A percentile compares a stretch with the other conserved stretches of the same genome.
Conservation (phyloP, 495 filamentous ascomycete species). For the Penicillium malachiteum region DNA sequence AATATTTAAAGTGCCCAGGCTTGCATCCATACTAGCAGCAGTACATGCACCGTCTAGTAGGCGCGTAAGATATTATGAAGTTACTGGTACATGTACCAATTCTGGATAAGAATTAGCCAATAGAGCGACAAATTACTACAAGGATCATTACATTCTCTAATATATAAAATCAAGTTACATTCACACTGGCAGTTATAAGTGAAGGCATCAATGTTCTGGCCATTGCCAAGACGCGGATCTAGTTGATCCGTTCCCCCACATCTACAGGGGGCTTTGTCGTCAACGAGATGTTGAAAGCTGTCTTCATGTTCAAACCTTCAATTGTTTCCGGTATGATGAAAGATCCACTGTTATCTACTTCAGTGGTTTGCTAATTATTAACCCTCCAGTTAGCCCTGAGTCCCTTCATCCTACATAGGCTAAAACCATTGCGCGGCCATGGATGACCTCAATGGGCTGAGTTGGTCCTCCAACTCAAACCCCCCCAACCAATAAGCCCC, state of each 20-base stretch:
- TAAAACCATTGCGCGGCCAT: slow-evolving; percentile 31
- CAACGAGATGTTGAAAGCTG: slow-evolving; percentile 5
- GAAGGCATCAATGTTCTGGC: too few species aligned
- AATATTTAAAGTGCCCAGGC: too few species aligned
- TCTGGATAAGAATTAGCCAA: too few species aligned
- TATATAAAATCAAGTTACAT: too few species aligned
- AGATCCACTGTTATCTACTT: background rate
- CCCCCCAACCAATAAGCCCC: slow-evolving; percentile 41
- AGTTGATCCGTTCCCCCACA: slow-evolving; percentile 10
- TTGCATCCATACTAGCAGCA: too few species aligned
- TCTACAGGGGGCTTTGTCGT: slow-evolving; percentile 12
- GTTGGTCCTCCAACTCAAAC: slow-evolving; percentile 49
- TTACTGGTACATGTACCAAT: too few species aligned
- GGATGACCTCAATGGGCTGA: slow-evolving; percentile 59
- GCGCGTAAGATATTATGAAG: too few species aligned
- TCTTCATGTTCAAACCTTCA: slow-evolving; percentile 5
- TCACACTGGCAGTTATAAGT: too few species aligned
- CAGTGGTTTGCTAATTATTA: background rate
- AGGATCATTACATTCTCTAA: too few species aligned
- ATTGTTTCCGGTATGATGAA: slow-evolving; percentile 6
- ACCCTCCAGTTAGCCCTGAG: background rate
- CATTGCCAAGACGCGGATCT: too few species aligned
- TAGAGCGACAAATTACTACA: too few species aligned
- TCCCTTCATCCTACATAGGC: background rate
- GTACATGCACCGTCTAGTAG: too few species aligned